Percentiles rank a stretch among this genome's conserved stretches.
phyloP scores from a whole-genome alignment of 2,329 filamentous ascomycete genomes.

The Cladosporium velox region DNA sequence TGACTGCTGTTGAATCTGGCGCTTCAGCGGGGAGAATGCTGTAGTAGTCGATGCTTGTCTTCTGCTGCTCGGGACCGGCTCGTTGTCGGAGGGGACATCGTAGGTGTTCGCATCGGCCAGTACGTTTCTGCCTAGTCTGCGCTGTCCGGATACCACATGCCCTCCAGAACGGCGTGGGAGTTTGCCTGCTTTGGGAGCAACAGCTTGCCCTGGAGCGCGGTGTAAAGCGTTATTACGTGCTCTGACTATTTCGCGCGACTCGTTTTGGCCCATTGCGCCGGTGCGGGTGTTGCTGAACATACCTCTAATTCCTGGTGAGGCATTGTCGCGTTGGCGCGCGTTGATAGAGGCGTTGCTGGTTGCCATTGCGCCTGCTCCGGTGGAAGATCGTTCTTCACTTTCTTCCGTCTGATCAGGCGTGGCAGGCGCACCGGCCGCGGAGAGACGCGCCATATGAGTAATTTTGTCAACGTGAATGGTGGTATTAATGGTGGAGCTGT shows the following conservation, averaged over 20 bases:
- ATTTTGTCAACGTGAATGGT: not conserved
- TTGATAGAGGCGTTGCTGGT: not conserved
- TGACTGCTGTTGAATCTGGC: not conserved
- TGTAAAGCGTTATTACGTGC: constrained; percentile 5
- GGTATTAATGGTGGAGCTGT: not conserved
- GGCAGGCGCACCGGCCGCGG: not conserved
- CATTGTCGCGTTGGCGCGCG: not conserved
- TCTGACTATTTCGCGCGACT: constrained; percentile 4
- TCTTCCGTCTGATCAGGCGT: constrained; percentile 2
- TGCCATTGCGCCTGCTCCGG: constrained; percentile 7
- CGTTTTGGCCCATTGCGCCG: constrained; percentile 10
- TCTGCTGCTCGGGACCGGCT: not conserved
- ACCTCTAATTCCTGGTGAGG: not conserved
- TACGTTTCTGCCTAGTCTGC: not conserved
- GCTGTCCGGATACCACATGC: not conserved
- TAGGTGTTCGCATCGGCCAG: not conserved
- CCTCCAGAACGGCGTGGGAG: constrained; percentile 3
- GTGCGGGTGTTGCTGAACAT: not conserved
- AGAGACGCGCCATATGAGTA: not conserved
- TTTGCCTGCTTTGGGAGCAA: not conserved
- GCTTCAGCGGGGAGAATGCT: constrained; percentile 2
- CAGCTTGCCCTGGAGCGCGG: not conserved
- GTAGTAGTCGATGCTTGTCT: not conserved
- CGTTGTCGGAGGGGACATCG: constrained; percentile 5
- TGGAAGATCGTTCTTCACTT: not conserved